Evolutionary conservation across 805 yeast genomes (phyloP).

Genomic region (Torulaspora gathmanii): DNA sequence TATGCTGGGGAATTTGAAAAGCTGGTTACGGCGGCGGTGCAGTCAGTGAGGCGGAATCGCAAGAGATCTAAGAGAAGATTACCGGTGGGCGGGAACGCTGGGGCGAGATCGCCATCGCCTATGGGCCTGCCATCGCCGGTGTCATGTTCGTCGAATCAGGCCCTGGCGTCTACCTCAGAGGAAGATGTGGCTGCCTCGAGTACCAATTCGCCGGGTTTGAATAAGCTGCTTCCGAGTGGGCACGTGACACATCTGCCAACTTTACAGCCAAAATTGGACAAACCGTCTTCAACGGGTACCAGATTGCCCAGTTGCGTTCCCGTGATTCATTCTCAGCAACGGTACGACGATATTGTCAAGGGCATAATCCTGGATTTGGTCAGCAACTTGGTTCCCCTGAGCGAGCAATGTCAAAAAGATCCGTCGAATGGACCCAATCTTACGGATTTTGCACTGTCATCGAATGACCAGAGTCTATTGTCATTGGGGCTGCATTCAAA

Average conservation of each 20-base stretch:
- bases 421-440: constrained; percentile 19
- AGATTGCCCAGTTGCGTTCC: constrained; percentile 4
- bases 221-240: neutral
- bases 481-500: constrained; percentile 20
- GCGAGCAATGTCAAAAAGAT: constrained; percentile 24
- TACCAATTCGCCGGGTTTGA: constrained; percentile 9
- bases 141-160: constrained; percentile 2
- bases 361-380: constrained; percentile 26
- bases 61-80: constrained; percentile 51
- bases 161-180: constrained; percentile 7
- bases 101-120: constrained; percentile 2
- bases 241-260: constrained; percentile 7
- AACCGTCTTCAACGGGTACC: neutral
- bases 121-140: constrained; percentile 6
- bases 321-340: constrained; percentile 17
- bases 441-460: constrained; percentile 31
- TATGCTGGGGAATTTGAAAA: constrained; percentile 75
- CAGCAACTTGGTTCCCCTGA: constrained; percentile 20
- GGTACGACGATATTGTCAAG: constrained; percentile 27
- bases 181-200: constrained; percentile 11
- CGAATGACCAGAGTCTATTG: constrained; percentile 24
- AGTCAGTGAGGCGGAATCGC: constrained; percentile 84
- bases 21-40: constrained; percentile 88
- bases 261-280: constrained; percentile 6
- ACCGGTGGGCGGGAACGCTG: neutral